Evolutionary conservation across 1,284 basidiomycete species (phyloP), one percentile per base, ranked within the genome.

Genomic region (Sporisorium iseilematis-ciliati): DNA sequence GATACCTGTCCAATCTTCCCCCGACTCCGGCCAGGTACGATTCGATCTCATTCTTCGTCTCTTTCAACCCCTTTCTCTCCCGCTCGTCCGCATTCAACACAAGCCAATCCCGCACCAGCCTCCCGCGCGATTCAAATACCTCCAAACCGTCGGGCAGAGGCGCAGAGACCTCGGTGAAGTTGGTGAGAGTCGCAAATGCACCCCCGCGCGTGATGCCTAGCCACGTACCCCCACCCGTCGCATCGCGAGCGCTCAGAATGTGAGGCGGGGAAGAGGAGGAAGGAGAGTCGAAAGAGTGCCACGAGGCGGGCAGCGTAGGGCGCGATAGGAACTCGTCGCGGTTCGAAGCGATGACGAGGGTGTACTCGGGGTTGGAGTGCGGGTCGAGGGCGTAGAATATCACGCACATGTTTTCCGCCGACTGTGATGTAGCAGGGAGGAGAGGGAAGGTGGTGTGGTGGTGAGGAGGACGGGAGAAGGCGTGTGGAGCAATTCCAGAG

Each of bases 201-300:
- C 80, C 81, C 12, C 68, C 59, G 1, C 46, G 25, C 0, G 72
- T 77, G 25, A 82, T 53, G 5, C 81, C 81, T 4, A 83, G 43
- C 81, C 81, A 83, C 1, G 81, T 83, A 0, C 81, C 81, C 5
- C 81, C 81, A 3, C 78, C 80, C 0, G 57, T 67, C 0, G 67
- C 33, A 26, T 81, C 69, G 7, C 74, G 25, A 0, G 69, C 80
- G 41, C 77, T 77, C 8, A 82, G 45, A 25, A 79, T 59, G 14
- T 23, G 29, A 14, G 46, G 52, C 16, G 55, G 49, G n/a, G 53
- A 45, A 20, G 46, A 18, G 18, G 41, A 12, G 29, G 51, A 21
- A 26, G 56, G 10, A 1, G 51, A 35, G 18, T 29, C 43, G 38
- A 82, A 82, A 12, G 40, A 31, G 45, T 82, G 81, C 79, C 77